Evolutionary conservation across 768 basidiomycete species (phyloP).

Genomic region (Boletus coccyginus): DNA sequence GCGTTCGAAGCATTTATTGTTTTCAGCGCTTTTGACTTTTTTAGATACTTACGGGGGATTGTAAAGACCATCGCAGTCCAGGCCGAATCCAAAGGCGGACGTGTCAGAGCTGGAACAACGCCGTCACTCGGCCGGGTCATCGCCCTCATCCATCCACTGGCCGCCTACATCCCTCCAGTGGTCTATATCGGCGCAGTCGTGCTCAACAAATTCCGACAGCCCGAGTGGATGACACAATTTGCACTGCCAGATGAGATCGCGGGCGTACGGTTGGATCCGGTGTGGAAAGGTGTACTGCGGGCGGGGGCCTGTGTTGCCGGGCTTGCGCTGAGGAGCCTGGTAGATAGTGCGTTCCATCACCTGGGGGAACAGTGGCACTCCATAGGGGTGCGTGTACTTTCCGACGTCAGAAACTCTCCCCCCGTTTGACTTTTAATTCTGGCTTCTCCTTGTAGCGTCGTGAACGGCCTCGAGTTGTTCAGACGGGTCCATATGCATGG

Average conservation of each 20-base stretch:
- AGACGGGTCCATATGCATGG: conserved; percentile 29
- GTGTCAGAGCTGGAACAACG: conserved; percentile 2
- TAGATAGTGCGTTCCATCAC: not conserved
- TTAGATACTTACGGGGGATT: not conserved
- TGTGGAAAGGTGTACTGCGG: conserved; percentile 12
- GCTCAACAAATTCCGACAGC: conserved; percentile 23
- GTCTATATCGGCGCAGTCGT: conserved; percentile 21
- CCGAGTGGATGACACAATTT: conserved; percentile 23
- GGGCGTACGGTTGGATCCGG: not conserved
- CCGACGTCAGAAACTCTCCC: not conserved
- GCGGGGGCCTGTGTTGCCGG: conserved; percentile 14
- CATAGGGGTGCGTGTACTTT: conserved; percentile 17
- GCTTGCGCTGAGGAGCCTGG: not conserved
- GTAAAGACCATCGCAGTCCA: not conserved
- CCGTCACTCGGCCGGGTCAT: conserved; percentile 18
- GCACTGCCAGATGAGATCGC: conserved; percentile 12
- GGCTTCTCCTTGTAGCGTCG: conserved; percentile 12
- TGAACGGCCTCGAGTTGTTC: conserved; percentile 26
- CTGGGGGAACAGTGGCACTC: conserved; percentile 24
- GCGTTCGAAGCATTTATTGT: conserved; percentile 6
- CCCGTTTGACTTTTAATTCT: not conserved
- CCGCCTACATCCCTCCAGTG: conserved; percentile 12
- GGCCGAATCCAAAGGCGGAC: conserved; percentile 13
- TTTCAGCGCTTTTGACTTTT: conserved; percentile 1
- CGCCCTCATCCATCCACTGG: conserved; percentile 16